Percentiles rank a stretch among this genome's conserved stretches.
These are phyloP conservation scores for Cladosporium austrohemisphaericum DNA, from an alignment of 2,329 filamentous ascomycete genomes.

Conservation along the genomic window DNA sequence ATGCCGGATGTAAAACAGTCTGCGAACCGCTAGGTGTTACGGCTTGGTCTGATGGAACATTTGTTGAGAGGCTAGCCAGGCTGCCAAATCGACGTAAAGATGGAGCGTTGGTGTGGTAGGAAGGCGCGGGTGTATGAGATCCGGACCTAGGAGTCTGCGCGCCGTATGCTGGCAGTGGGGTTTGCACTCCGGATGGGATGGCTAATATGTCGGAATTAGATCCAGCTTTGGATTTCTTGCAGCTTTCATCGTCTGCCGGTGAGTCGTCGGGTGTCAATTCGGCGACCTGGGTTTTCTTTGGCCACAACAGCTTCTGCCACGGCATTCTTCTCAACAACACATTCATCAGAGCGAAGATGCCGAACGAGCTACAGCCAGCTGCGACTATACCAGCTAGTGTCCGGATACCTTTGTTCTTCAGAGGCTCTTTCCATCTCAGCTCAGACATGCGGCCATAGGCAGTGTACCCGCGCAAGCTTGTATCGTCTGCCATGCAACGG, in stretches of 20 bases:
- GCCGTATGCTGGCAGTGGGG: conserved; percentile 13
- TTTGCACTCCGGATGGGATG: conserved; percentile 1
- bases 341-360: conserved; percentile 26
- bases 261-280: background rate
- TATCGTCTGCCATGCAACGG: conserved; percentile 15
- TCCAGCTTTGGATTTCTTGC: background rate
- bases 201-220: background rate
- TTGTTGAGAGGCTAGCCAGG: background rate
- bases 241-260: background rate
- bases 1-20: background rate
- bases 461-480: conserved; percentile 20
- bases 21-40: background rate
- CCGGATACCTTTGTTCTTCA: conserved; percentile 18
- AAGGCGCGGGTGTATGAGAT: conserved; percentile 11
- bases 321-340: conserved; percentile 27
- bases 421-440: conserved; percentile 19
- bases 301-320: conserved; percentile 21
- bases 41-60: background rate
- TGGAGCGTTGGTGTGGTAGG: conserved; percentile 9
- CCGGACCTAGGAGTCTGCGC: conserved; percentile 13
- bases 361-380: conserved; percentile 27
- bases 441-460: conserved; percentile 21
- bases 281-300: background rate
- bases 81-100: background rate
- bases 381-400: conserved; percentile 26